Conservation (phyloP, 2,329 filamentous ascomycete genomes). For the Arthrinium phaeospermum region DNA sequence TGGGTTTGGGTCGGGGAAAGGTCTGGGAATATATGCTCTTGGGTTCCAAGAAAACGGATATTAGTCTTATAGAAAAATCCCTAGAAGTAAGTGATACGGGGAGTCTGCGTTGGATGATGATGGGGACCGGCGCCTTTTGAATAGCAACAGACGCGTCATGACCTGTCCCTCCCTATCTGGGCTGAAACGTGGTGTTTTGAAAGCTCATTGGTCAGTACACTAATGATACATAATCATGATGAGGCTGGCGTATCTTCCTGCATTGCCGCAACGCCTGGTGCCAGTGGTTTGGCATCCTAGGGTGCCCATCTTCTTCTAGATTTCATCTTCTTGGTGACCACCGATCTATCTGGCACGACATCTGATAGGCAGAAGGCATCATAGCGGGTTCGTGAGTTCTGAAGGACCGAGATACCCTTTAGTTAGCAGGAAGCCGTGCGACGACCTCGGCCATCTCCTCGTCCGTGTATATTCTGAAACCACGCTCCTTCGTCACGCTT, state of each 20-base stretch:
- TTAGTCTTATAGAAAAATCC: not conserved
- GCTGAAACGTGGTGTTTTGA: not conserved
- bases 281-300: not conserved
- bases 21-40: not conserved
- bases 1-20: not conserved
- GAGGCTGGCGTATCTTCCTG: slow-evolving; percentile 12
- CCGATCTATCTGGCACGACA: not conserved
- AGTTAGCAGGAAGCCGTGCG: slow-evolving; percentile 76
- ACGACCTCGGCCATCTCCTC: slow-evolving; percentile 96
- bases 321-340: not conserved
- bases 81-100: not conserved
- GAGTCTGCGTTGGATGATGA: not conserved
- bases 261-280: not conserved
- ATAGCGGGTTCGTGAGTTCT: not conserved
- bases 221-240: slow-evolving; percentile 20
- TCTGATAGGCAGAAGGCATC: slow-evolving; percentile 9
- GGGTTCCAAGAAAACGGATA: not conserved
- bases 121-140: not conserved
- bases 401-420: slow-evolving; percentile 26
- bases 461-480: slow-evolving; percentile 98
- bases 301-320: slow-evolving; percentile 13
- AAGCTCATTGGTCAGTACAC: not conserved
- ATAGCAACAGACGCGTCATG: not conserved
- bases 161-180: not conserved
- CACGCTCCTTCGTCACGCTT: slow-evolving; percentile 96